phyloP scores from a whole-genome alignment of 345 rosid species.

The Odontarrhena argentea region DNA sequence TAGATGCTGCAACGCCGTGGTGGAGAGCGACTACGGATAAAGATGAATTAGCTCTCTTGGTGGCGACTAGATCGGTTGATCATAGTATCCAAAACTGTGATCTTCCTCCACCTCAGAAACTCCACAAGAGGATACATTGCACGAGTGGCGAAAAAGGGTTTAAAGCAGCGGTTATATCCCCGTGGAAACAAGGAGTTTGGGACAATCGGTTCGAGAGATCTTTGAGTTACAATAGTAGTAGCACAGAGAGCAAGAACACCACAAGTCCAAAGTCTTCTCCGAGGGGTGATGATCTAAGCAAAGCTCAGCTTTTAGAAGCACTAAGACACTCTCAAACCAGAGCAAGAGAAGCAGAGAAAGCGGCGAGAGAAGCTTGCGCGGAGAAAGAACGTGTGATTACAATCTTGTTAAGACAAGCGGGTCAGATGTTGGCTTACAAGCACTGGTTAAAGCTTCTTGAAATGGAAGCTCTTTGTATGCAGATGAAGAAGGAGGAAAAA shows the following conservation, averaged over 20 bases:
- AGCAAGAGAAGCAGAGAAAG: conserved; percentile 93
- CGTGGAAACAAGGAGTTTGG: conserved; percentile 38
- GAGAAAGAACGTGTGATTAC: conserved; percentile 80
- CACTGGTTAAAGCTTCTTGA: conserved; percentile 91
- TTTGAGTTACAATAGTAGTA: conserved; percentile 39
- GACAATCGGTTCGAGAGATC: conserved; percentile 43
- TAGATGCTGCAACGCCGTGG: conserved; percentile 56
- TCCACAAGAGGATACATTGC: conserved; percentile 33
- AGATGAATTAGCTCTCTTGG: conserved; percentile 77
- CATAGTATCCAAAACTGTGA: conserved; percentile 74
- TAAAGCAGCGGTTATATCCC: conserved; percentile 7
- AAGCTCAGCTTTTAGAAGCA: conserved; percentile 84
- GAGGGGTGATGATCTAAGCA: conserved; percentile 55
- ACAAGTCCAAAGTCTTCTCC: conserved; percentile 38
- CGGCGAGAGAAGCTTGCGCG: conserved; percentile 65
- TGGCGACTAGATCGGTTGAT: conserved; percentile 69
- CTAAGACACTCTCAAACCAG: conserved; percentile 92
- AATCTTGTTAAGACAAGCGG: conserved; percentile 87
- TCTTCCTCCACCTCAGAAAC: conserved; percentile 82
- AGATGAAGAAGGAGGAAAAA: conserved; percentile 48
- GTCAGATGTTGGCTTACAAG: conserved; percentile 87
- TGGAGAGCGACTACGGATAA: conserved; percentile 72
- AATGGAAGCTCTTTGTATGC: conserved; percentile 63
- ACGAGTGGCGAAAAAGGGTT: conserved; percentile 34
- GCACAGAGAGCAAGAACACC: conserved; percentile 33